Evolutionary conservation across 345 rosid species (phyloP).

Genomic region (Dipteronia sinensis): DNA sequence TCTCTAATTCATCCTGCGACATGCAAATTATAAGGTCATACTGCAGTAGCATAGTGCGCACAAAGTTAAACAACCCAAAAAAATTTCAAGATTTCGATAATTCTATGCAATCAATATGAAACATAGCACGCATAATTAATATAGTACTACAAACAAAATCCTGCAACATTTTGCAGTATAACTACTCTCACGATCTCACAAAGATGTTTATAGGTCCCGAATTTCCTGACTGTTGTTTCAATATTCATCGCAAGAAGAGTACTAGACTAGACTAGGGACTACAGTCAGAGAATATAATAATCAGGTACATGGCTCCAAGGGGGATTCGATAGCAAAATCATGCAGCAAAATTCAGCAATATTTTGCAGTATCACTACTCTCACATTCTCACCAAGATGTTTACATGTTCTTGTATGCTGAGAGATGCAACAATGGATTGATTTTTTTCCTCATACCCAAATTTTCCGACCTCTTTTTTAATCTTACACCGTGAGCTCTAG

Average conservation of each 20-base stretch:
- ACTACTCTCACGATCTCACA: background rate
- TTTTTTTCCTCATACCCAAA: background rate
- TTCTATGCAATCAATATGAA: background rate
- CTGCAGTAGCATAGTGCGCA: background rate
- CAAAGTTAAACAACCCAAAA: background rate
- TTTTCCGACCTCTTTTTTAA: too few species aligned
- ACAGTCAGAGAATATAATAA: too few species aligned
- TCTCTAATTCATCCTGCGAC: slow-evolving; percentile 82
- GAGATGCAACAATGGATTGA: background rate
- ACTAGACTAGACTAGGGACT: too few species aligned
- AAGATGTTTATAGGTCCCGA: background rate
- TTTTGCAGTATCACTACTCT: background rate
- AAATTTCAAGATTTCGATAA: background rate
- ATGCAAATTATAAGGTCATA: background rate
- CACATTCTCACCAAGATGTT: background rate
- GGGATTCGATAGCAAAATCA: background rate
- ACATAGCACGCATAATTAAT: background rate
- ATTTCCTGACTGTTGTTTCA: too few species aligned
- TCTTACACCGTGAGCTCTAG: too few species aligned
- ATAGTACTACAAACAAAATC: background rate
- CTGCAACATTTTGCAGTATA: background rate
- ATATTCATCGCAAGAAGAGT: too few species aligned
- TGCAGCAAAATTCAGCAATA: background rate
- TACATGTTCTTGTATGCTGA: too few species aligned
- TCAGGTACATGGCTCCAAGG: too few species aligned